These are phyloP conservation scores for Amylocarpus encephaloides DNA, from an alignment of 2,329 filamentous ascomycete genomes.

Conservation along the genomic window DNA sequence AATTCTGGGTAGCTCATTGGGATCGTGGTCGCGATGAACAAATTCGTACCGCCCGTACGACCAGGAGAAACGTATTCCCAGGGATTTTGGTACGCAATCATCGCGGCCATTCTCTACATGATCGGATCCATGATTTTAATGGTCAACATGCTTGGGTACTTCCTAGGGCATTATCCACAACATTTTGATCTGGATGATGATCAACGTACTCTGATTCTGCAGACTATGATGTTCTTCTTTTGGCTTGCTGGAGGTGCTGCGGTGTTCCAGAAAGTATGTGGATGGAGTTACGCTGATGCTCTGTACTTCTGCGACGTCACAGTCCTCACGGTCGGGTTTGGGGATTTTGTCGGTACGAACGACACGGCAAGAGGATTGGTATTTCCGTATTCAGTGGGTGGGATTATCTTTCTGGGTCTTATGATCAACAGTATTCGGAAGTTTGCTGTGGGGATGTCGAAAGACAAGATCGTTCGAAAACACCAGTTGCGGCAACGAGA, in stretches of 20 bases:
- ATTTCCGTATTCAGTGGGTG: slow-evolving; percentile 61
- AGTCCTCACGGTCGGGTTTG: slow-evolving; percentile 54
- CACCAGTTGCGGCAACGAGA: slow-evolving; percentile 50
- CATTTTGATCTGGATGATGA: slow-evolving; percentile 60
- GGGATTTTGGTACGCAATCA: slow-evolving; percentile 63
- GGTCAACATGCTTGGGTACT: slow-evolving; percentile 64
- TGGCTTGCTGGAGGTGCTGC: slow-evolving; percentile 61
- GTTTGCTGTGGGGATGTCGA: slow-evolving; percentile 52
- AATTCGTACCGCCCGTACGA: slow-evolving; percentile 42
- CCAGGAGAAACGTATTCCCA: slow-evolving; percentile 53
- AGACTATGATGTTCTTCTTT: slow-evolving; percentile 64
- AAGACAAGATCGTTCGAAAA: slow-evolving; percentile 54
- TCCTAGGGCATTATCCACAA: slow-evolving; percentile 61
- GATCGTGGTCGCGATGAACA: slow-evolving; percentile 50
- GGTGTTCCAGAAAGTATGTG: slow-evolving; percentile 52
- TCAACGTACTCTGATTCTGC: slow-evolving; percentile 63
- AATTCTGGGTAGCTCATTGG: slow-evolving; percentile 43
- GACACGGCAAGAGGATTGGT: slow-evolving; percentile 51
- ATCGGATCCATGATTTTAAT: slow-evolving; percentile 56
- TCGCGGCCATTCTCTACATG: slow-evolving; percentile 57
- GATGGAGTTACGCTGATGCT: slow-evolving; percentile 53
- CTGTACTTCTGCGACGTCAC: slow-evolving; percentile 57
- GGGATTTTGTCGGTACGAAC: slow-evolving; percentile 51
- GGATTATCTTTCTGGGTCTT: slow-evolving; percentile 63
- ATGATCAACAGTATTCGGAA: slow-evolving; percentile 59